Base-by-base conservation (phyloP, 257 asterid species). In the Solanum infundibuliforme region DNA sequence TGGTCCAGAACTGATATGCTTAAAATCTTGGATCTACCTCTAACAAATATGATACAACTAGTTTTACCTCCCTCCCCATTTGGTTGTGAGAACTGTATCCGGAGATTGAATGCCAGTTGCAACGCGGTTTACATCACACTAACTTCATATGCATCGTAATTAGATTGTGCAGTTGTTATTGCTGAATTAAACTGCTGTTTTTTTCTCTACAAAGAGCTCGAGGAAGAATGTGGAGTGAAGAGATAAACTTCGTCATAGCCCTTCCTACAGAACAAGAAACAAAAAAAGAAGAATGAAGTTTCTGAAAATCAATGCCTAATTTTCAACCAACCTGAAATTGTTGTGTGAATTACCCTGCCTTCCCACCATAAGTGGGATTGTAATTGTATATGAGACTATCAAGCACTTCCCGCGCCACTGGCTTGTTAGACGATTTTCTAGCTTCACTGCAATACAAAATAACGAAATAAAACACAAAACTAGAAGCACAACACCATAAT, bases 181-280 rank as follows among this genome's bases (percentile, higher is more conserved):
- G 66, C 66, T 58, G 12, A 20, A 58, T 2, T 58, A 7, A 20
- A 58, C 66, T 58, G 66, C 1, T 58, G 1, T 2, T 58, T 7
- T 20, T 21, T n/a, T n/a, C 85, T 34, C 76, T 68, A 27, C 20
- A 72, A 20, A 29, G 32, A 58, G 83, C 85, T 68, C n/a, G 68
- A 76, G 38, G 81, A 16, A 72, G 43, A 87, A 55, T 73, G 12
- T 85, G 90, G 48, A 35, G 29, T 90, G 93, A 97, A 97, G 83
- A 94, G 94, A 94, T 95, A 97, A 74, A 97, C 99, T 89, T 95
- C 99, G 27, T 97, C 99, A 79, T 91, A 97, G 18, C 99, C 99
- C 89, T 90, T 94, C 95, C 99, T 97, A 96, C 91, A 92, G 27
- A n/a, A 25, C 82, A 18, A 35, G 76, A 52, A 52, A 13, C 25